These are phyloP conservation scores for Sparassis latifolia DNA, from an alignment of 1,284 basidiomycete species.

Conservation along the genomic window DNA sequence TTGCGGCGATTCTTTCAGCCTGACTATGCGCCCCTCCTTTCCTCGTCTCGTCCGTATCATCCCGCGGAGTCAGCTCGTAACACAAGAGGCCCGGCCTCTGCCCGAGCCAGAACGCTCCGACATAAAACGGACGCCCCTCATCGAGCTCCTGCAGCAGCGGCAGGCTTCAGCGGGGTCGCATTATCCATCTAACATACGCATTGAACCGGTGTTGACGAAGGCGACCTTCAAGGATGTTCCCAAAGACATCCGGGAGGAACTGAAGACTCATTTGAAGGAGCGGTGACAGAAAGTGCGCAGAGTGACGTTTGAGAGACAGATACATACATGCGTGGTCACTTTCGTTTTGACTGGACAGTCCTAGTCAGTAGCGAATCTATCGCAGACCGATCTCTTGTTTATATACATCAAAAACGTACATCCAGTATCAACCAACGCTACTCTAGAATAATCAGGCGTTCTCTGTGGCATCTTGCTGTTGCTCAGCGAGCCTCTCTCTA, in stretches of 20 bases:
- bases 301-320: neutral
- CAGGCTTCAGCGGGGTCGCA: constrained; percentile 29
- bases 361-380: too few species aligned
- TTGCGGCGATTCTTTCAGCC: neutral
- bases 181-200: constrained; percentile 39
- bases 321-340: too few species aligned
- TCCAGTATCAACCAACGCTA: neutral
- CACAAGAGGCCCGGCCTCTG: constrained; percentile 16
- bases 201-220: constrained; percentile 34
- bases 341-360: too few species aligned
- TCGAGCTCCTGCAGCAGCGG: constrained; percentile 34
- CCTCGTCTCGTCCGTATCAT: constrained; percentile 35
- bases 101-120: constrained; percentile 21
- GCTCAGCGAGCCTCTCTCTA: constrained; percentile 14
- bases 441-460: neutral
- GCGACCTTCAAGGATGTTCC: constrained; percentile 31
- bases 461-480: neutral
- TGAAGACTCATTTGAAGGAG: constrained; percentile 35
- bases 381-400: too few species aligned
- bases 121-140: constrained; percentile 25
- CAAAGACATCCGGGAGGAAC: constrained; percentile 25
- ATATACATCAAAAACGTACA: too few species aligned
- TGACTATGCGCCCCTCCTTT: constrained; percentile 28
- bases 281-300: constrained; percentile 8
- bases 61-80: constrained; percentile 27